Conservation (phyloP, 1,284 basidiomycete genomes). For the Cryptococcus maquisensis region DNA sequence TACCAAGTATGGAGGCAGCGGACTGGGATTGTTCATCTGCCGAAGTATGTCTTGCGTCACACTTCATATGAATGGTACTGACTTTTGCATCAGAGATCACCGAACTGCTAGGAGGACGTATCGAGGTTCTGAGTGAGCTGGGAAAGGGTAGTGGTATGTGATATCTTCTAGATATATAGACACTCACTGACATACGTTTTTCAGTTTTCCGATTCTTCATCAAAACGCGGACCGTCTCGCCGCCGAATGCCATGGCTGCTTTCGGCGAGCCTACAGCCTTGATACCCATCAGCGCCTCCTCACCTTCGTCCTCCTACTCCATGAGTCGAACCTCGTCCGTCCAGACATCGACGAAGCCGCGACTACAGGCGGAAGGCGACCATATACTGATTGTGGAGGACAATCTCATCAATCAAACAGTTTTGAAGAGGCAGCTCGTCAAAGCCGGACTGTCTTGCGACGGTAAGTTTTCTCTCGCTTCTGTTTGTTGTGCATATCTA, state of each 20-base stretch:
- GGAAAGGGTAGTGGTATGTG: conserved; percentile 47
- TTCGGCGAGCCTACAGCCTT: conserved; percentile 11
- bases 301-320: not conserved
- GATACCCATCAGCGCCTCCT: conserved; percentile 1
- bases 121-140: conserved; percentile 37
- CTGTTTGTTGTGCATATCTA: not conserved
- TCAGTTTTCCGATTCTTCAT: conserved; percentile 49
- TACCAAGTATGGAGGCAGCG: conserved; percentile 46
- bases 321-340: conserved; percentile 9
- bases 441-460: conserved; percentile 43
- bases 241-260: conserved; percentile 15
- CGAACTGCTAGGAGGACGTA: conserved; percentile 42
- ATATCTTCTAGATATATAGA: not conserved
- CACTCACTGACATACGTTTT: not conserved
- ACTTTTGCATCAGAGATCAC: conserved; percentile 27
- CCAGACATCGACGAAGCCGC: not conserved
- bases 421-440: conserved; percentile 48
- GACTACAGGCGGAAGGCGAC: conserved; percentile 4
- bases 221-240: conserved; percentile 27
- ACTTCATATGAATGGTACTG: conserved; percentile 2
- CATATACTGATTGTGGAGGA: conserved; percentile 47
- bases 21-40: conserved; percentile 47
- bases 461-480: conserved; percentile 14
- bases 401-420: conserved; percentile 51
- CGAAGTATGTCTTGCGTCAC: conserved; percentile 28